Evolutionary conservation across 1,139 yeast genomes (phyloP).

Genomic region (Geotrichum bryndzae): DNA sequence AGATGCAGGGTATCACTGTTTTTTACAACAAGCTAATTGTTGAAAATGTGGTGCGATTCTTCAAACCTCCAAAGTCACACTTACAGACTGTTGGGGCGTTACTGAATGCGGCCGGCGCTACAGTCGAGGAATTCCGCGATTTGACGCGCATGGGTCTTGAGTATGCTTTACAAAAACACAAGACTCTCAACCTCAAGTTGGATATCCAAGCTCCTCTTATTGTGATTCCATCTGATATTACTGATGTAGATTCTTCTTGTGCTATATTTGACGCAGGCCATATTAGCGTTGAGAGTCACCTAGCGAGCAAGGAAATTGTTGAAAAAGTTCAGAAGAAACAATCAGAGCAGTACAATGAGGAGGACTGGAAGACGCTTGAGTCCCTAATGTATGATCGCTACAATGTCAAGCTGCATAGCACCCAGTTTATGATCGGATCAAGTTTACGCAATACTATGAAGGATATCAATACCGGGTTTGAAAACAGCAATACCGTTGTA

Average conservation of each 20-base stretch:
- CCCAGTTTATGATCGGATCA: conserved; percentile 83
- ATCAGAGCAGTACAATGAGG: conserved; percentile 54
- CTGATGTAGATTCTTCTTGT: conserved; percentile 76
- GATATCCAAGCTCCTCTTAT: conserved; percentile 92
- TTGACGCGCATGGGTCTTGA: conserved; percentile 90
- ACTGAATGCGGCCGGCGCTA: conserved; percentile 90
- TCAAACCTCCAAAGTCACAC: conserved; percentile 83
- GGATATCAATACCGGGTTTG: conserved; percentile 30
- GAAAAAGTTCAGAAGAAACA: conserved; percentile 63
- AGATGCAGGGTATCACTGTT: conserved; percentile 79
- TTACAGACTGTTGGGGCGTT: conserved; percentile 85
- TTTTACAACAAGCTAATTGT: conserved; percentile 78
- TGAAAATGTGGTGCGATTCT: conserved; percentile 66
- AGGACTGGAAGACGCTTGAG: conserved; percentile 66
- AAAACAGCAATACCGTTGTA: conserved; percentile 45
- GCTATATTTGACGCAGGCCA: conserved; percentile 95
- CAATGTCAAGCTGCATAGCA: conserved; percentile 67
- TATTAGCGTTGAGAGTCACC: conserved; percentile 71
- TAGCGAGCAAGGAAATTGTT: conserved; percentile 64
- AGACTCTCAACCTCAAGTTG: conserved; percentile 73
- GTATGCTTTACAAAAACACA: conserved; percentile 89
- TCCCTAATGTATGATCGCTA: conserved; percentile 89
- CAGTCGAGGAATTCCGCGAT: conserved; percentile 82
- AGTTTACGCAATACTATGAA: conserved; percentile 66
- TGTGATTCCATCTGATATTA: conserved; percentile 76